Conservation (phyloP, 164 flowering plant genomes). For the Piper longum region DNA sequence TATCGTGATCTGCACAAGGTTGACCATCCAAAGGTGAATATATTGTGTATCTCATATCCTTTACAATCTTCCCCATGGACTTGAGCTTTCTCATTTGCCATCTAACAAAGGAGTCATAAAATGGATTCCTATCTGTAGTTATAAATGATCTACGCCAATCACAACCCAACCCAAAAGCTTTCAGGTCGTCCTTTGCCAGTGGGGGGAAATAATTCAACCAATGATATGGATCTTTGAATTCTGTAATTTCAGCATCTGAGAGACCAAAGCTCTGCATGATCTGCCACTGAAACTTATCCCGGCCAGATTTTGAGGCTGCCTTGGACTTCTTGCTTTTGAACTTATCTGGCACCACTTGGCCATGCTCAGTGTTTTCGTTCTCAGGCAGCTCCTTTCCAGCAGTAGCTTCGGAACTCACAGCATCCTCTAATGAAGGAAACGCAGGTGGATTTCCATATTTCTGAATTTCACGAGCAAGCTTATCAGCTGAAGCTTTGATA, state of each 20-base stretch:
- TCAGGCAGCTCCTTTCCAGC: conserved; percentile 10
- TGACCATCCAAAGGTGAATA: conserved; percentile 84
- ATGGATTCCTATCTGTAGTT: conserved; percentile 73
- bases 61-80: conserved; percentile 70
- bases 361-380: conserved; percentile 13
- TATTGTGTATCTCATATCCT: conserved; percentile 60
- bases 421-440: conserved; percentile 32
- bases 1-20: conserved; percentile 93
- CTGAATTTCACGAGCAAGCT: conserved; percentile 45
- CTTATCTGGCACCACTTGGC: conserved; percentile 27
- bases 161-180: conserved; percentile 77
- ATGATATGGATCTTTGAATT: conserved; percentile 54
- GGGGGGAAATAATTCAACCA: conserved; percentile 79
- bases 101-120: conserved; percentile 61
- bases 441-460: conserved; percentile 50
- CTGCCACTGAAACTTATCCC: conserved; percentile 48
- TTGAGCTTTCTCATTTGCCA: conserved; percentile 91
- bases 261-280: conserved; percentile 76
- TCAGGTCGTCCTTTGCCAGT: conserved; percentile 66
- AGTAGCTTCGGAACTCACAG: conserved; percentile 1
- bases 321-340: conserved; percentile 65
- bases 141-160: conserved; percentile 91
- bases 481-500: conserved; percentile 90
- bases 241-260: conserved; percentile 52
- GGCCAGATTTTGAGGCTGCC: conserved; percentile 42